Percentiles rank a stretch among this genome's conserved stretches.
Conservation (phyloP, 1,139 yeast species). For the Yamadazyma pseudoaaseri region DNA sequence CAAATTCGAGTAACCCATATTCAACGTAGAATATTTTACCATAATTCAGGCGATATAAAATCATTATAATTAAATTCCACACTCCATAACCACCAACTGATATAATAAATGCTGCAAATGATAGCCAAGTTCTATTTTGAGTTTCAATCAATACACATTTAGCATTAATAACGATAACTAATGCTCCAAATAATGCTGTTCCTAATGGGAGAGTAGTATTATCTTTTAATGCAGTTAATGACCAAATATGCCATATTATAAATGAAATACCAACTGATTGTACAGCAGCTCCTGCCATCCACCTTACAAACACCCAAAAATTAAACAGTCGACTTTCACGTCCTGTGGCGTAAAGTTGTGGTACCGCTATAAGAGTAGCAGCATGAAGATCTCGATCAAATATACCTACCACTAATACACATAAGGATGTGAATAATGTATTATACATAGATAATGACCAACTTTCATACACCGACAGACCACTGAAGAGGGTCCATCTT, state of each 20-base stretch:
- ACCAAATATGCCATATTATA: constrained; percentile 65
- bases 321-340: constrained; percentile 76
- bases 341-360: constrained; percentile 83
- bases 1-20: constrained; percentile 71
- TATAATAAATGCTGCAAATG: constrained; percentile 66
- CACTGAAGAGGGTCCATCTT: constrained; percentile 84
- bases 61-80: constrained; percentile 80
- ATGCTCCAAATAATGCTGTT: constrained; percentile 66
- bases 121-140: constrained; percentile 74
- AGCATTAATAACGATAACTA: constrained; percentile 69
- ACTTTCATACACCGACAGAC: constrained; percentile 88
- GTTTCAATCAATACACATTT: constrained; percentile 83
- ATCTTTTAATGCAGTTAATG: constrained; percentile 61
- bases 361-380: constrained; percentile 84
- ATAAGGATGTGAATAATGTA: constrained; percentile 88
- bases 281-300: constrained; percentile 77
- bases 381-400: constrained; percentile 90
- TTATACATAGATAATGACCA: constrained; percentile 98
- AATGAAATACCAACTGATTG: constrained; percentile 77
- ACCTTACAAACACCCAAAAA: constrained; percentile 61
- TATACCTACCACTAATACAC: constrained; percentile 93
- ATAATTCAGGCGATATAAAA: constrained; percentile 57
- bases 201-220: constrained; percentile 84
- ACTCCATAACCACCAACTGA: constrained; percentile 85
- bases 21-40: constrained; percentile 71